Conservation (phyloP, 768 basidiomycete species). For the Steccherinum ochraceum region DNA sequence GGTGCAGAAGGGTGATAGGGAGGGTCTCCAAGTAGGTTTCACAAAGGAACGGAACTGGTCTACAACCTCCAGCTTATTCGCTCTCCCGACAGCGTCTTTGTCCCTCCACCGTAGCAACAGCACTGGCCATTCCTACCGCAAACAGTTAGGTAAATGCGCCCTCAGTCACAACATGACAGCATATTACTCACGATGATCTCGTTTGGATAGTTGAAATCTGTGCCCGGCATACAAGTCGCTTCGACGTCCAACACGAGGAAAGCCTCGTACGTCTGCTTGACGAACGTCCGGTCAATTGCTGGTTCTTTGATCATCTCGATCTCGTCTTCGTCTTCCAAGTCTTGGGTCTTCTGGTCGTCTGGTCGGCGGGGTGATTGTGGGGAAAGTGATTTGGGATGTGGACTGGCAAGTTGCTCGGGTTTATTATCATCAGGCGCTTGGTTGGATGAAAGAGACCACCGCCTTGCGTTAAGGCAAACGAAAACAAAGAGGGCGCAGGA, state of each 20-base stretch:
- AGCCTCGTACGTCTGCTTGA: slow-evolving; percentile 55
- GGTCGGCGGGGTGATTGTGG: background rate
- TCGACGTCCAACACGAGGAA: slow-evolving; percentile 90
- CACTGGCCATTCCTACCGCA: slow-evolving; percentile 83
- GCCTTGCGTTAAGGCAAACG: background rate
- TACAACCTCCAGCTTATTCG: slow-evolving; percentile 57
- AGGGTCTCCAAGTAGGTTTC: slow-evolving; percentile 79
- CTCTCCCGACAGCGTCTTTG: slow-evolving; percentile 41
- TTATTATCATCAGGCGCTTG: background rate
- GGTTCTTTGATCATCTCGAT: background rate
- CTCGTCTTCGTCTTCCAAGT: background rate
- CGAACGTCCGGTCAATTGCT: slow-evolving; percentile 10
- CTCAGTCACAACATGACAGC: too few relatives aligned
- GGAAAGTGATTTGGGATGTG: background rate
- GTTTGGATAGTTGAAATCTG: slow-evolving; percentile 80
- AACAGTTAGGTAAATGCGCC: background rate
- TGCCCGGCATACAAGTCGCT: slow-evolving; percentile 68
- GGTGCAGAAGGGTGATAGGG: slow-evolving; percentile 78
- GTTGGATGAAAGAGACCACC: background rate
- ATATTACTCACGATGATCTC: slow-evolving; percentile 80
- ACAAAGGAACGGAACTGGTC: slow-evolving; percentile 89
- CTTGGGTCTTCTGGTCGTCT: background rate
- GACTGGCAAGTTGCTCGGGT: background rate
- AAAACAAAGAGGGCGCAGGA: background rate
- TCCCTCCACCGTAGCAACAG: slow-evolving; percentile 82